Percentiles rank a stretch among this genome's conserved stretches.
phyloP scores from a whole-genome alignment of 345 rosid genomes.

The Syzygium aromaticum region DNA sequence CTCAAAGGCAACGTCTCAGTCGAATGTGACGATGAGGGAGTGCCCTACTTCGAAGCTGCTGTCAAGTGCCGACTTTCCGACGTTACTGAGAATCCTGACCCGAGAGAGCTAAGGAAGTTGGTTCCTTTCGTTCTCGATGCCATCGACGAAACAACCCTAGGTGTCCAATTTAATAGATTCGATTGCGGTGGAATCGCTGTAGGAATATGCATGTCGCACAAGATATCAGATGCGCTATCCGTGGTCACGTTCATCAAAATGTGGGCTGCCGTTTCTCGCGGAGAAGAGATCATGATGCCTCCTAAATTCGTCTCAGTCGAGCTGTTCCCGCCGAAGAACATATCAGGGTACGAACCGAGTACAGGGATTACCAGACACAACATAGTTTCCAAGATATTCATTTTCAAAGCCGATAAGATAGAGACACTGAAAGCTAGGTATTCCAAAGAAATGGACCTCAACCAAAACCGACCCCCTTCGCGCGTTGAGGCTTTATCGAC shows the following conservation, averaged over 20 bases:
- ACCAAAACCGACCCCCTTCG: constrained; percentile 3
- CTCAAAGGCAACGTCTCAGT: constrained; percentile 16
- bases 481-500: constrained; percentile 31
- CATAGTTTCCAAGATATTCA: constrained; percentile 17
- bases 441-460: background rate
- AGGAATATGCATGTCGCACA: constrained; percentile 21
- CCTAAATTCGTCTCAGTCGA: constrained; percentile 14
- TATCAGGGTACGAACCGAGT: constrained; percentile 5
- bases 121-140: constrained; percentile 10
- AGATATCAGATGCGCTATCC: constrained; percentile 16
- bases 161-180: constrained; percentile 27
- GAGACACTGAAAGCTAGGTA: constrained; percentile 9
- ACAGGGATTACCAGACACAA: background rate
- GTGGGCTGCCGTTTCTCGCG: constrained; percentile 22
- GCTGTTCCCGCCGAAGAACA: constrained; percentile 19
- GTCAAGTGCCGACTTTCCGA: constrained; percentile 13
- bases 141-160: background rate
- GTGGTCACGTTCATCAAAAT: constrained; percentile 8
- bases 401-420: constrained; percentile 8
- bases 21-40: constrained; percentile 40
- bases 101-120: background rate
- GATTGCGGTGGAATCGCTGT: constrained; percentile 21
- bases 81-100: constrained; percentile 15
- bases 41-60: constrained; percentile 19
- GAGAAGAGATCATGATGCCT: background rate